Conservation (phyloP, 2,329 filamentous ascomycete species). For the Paraphoma sp. region DNA sequence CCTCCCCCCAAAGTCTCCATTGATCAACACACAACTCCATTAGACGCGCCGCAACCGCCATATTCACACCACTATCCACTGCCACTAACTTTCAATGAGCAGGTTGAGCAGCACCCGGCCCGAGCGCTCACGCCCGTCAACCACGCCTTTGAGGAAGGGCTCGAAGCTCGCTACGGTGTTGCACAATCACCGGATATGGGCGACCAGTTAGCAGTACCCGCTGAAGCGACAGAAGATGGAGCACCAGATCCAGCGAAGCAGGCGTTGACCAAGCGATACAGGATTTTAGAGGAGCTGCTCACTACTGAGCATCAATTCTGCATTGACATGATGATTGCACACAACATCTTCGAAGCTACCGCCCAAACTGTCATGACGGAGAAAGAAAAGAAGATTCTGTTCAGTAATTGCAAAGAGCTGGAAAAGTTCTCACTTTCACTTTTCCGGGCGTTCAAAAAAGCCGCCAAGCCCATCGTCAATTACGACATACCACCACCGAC, state of each 20-base stretch:
- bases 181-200: slow-evolving; percentile 19
- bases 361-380: slow-evolving; percentile 78
- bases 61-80: slow-evolving; percentile 18
- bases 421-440: slow-evolving; percentile 84
- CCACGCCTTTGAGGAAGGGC: slow-evolving; percentile 21
- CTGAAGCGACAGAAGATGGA: slow-evolving; percentile 20
- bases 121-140: slow-evolving; percentile 29
- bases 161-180: slow-evolving; percentile 26
- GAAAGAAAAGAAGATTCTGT: slow-evolving; percentile 87
- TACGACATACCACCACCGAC: slow-evolving; percentile 46
- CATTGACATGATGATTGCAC: slow-evolving; percentile 94
- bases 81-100: slow-evolving; percentile 16
- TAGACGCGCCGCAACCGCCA: slow-evolving; percentile 14
- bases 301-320: slow-evolving; percentile 93
- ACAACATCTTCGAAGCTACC: slow-evolving; percentile 97
- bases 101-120: slow-evolving; percentile 30
- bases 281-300: slow-evolving; percentile 88
- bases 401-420: slow-evolving; percentile 91
- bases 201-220: slow-evolving; percentile 9
- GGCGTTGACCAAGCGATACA: slow-evolving; percentile 74
- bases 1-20: slow-evolving; percentile 38
- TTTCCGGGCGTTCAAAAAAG: slow-evolving; percentile 79
- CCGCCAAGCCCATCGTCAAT: slow-evolving; percentile 77
- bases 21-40: slow-evolving; percentile 15
- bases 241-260: slow-evolving; percentile 31